Evolutionary conservation across 768 basidiomycete species (phyloP), one percentile per base, ranked within the genome.

Genomic region (Strobilomyces dryophilus): DNA sequence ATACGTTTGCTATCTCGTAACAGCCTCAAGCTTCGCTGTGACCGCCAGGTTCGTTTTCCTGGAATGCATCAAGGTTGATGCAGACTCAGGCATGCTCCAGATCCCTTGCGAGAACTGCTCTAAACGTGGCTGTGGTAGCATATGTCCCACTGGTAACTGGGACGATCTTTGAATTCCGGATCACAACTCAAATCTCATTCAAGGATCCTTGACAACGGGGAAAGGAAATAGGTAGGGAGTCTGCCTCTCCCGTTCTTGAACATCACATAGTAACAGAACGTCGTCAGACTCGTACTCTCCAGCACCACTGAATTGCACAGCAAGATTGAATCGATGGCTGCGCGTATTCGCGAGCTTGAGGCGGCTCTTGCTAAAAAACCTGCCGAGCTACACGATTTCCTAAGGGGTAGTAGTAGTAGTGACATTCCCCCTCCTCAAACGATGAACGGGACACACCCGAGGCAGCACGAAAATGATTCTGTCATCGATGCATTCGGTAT

Each of bases 31-130:
- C 72, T 87, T 40, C 76, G 79, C 31, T 87, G 85, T 58, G 84
- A 87, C 63, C 78, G 79, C 61, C 80, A 81, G 66, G 84, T 82
- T 21, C 12, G n/a, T 45, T 49, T 26, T 17, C 47, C 15, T 15
- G 7, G 1, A 14, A 27, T 21, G 21, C 15, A 26, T 27, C 8
- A 2, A 32, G 27, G 15, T 40, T 65, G 54, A 73, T 61, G 42
- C 21, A 26, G 47, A 50, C 47, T 50, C 35, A 29, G 5, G 17
- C 15, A 34, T 12, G 36, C 45, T 44, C 24, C 59, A 89, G 86
- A 76, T 89, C 32, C 88, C 88, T 11, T 91, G 88, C 70, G 84
- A 85, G 68, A 89, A 82, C 65, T 91, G 89, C 63, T 79, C 80
- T 21, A 84, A 84, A 52, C 76, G 87, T 61, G 88, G 88, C 32